Conservation (phyloP, 2,329 filamentous ascomycete species). For the Paecilomyces sp. region DNA sequence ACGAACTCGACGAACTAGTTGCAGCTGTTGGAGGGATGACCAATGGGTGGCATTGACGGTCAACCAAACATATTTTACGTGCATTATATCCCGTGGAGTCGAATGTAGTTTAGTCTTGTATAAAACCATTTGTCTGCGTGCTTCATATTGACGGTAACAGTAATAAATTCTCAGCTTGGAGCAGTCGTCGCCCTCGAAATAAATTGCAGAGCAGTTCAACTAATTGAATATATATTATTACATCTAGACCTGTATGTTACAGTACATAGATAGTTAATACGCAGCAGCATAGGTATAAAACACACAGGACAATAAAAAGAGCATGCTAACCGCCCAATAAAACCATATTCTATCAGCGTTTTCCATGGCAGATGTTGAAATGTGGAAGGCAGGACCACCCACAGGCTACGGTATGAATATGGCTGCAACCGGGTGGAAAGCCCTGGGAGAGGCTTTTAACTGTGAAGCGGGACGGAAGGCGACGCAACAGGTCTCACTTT, state of each 20-base stretch:
- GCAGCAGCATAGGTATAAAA: too few species aligned
- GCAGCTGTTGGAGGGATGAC: conserved; percentile 22
- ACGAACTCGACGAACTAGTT: conserved; percentile 63
- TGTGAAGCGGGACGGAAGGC: not conserved
- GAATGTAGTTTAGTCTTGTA: not conserved
- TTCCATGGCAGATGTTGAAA: not conserved
- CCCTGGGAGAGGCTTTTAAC: not conserved
- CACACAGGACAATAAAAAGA: too few species aligned
- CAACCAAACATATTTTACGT: not conserved
- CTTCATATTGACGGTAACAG: not conserved
- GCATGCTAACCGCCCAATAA: not conserved
- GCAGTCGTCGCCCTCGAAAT: not conserved
- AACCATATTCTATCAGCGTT: not conserved
- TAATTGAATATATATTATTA: not conserved
- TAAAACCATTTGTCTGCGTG: not conserved
- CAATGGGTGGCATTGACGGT: conserved; percentile 30
- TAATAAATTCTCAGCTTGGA: not conserved
- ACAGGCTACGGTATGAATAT: not conserved
- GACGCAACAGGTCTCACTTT: not conserved
- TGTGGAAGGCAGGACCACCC: not conserved
- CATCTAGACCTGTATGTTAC: too few species aligned
- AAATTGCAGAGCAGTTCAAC: not conserved
- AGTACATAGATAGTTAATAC: too few species aligned
- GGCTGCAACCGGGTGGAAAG: not conserved
- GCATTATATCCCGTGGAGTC: not conserved